Evolutionary conservation across 192 early-diverging fungal genomes (phyloP), one percentile per base, ranked within the genome.

Genomic region (Gonapodya prolifera): DNA sequence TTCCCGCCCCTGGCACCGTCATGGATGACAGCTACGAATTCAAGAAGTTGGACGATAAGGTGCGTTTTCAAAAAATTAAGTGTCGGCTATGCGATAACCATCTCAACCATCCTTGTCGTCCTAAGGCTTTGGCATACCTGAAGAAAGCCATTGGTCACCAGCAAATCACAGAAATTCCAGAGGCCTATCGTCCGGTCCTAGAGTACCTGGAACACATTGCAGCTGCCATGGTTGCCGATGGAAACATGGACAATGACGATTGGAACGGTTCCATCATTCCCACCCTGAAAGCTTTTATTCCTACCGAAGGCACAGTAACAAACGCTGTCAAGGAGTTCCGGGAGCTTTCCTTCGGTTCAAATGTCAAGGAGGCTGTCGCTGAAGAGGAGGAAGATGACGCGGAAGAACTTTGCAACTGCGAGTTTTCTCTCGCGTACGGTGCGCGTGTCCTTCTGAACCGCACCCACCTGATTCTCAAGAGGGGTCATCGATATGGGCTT

Each of bases 401-500:
- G 2, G 83, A 79, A 32, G 35, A 86, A 71, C 82, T 89, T 71
- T 85, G 86, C 84, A 79, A 85, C 75, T 84, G 84, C 77, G 83
- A 85, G 36, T 89, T 88, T 75, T 81, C 76, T 77, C 80, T 87
- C 35, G 87, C 87, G 18, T 89, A 89, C 78, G 87, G 87, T 75
- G 84, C 81, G 34, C 85, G 84, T 83, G 86, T 87, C 82, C 77
- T 89, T 61, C 78, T 89, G 29, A 87, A 89, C 80, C 79, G 87
- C 80, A 89, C 88, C 18, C 81, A 81, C 70, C 77, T 89, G 77
- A 82, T 80, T 83, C 77, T 94, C 2, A 87, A 89, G 78, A 88
- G 91, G 76, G 93, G 93, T 35, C 89, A 88, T 74, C 88, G 91
- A 33, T 94, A 94, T 81, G 93, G 93, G 71, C 79, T 94, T 17